These are phyloP conservation scores for Penicillium egyptiacum DNA, from an alignment of 495 filamentous ascomycete species.

Conservation along the genomic window DNA sequence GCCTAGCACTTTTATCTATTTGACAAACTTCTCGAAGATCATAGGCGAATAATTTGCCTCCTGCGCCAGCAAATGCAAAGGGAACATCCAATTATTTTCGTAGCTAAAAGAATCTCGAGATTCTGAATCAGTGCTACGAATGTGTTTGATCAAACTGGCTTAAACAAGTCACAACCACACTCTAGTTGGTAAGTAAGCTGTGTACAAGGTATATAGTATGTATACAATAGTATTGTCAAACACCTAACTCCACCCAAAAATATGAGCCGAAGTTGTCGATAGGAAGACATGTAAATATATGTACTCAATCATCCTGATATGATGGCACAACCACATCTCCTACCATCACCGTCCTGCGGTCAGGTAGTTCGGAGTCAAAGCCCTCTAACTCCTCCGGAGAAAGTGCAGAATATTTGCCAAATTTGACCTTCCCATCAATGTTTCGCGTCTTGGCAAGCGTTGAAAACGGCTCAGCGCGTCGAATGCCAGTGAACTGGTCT, in stretches of 20 bases:
- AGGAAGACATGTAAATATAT: too few species aligned
- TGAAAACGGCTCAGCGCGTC: constrained; percentile 80
- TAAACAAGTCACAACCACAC: neutral
- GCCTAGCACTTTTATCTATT: neutral
- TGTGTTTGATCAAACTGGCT: neutral
- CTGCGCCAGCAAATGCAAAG: neutral
- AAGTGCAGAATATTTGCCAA: constrained; percentile 72
- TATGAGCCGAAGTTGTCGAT: neutral
- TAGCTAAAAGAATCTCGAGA: neutral
- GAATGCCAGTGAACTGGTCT: constrained; percentile 76
- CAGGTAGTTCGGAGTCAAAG: constrained; percentile 20
- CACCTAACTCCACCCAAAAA: neutral
- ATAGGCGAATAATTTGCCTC: neutral
- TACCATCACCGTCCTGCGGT: constrained; percentile 40
- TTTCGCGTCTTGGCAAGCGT: constrained; percentile 84
- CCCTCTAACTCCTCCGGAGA: constrained; percentile 20
- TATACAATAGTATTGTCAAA: neutral
- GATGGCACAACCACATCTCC: constrained; percentile 42
- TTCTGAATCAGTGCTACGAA: neutral
- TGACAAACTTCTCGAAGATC: neutral
- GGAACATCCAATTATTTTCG: neutral
- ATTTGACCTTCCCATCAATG: constrained; percentile 77
- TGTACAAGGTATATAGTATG: neutral
- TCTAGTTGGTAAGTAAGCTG: neutral
- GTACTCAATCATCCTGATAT: constrained; percentile 22